Conservation (phyloP, 371 early-diverging fungal species). For the Mucor racemosus region DNA sequence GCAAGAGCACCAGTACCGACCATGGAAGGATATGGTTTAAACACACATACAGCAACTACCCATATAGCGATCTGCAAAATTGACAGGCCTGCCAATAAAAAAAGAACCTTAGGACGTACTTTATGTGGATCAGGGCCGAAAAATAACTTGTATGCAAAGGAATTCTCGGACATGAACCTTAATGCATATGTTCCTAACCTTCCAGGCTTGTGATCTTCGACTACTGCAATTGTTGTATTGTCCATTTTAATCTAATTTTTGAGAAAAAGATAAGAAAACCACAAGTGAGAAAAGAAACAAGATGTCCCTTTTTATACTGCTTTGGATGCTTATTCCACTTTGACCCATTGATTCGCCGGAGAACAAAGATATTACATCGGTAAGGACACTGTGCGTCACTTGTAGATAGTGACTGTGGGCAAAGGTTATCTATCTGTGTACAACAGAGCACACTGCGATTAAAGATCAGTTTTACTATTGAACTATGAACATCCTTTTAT, state of each 20-base stretch:
- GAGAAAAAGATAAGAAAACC: not conserved
- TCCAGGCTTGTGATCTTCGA: slow-evolving; percentile 18
- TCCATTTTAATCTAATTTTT: not conserved
- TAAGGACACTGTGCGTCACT: not conserved
- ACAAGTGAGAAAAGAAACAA: not conserved
- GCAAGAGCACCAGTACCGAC: slow-evolving; percentile 61
- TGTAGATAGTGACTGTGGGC: not conserved
- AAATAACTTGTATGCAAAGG: slow-evolving; percentile 39
- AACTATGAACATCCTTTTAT: not conserved
- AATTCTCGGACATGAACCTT: slow-evolving; percentile 29
- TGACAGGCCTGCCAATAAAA: slow-evolving; percentile 32
- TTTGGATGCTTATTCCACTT: not conserved
- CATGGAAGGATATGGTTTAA: slow-evolving; percentile 47
- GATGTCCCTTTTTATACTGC: not conserved
- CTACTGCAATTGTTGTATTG: not conserved
- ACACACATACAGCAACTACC: slow-evolving; percentile 44
- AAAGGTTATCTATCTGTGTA: slow-evolving; percentile 6
- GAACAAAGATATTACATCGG: not conserved
- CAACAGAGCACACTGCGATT: not conserved
- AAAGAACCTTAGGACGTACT: slow-evolving; percentile 38
- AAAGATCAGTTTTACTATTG: not conserved
- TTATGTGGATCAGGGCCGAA: slow-evolving; percentile 46
- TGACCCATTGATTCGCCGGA: not conserved
- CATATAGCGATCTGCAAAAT: slow-evolving; percentile 49
- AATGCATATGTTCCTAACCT: slow-evolving; percentile 25